phyloP scores from a whole-genome alignment of 2,329 filamentous ascomycete genomes.

The Fonsecaea nubica region DNA sequence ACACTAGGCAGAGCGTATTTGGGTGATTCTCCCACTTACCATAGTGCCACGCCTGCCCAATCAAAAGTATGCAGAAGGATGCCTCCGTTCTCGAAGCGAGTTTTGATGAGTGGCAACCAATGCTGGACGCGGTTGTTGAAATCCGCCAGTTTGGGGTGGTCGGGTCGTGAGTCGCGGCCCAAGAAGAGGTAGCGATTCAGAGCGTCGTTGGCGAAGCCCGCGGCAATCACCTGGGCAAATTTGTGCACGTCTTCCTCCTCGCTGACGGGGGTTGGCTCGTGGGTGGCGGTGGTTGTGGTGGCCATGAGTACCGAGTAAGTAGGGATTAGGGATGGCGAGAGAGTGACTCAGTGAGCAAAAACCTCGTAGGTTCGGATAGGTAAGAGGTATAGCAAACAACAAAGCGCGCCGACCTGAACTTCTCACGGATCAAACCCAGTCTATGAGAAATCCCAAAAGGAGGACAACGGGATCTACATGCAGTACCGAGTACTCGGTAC shows the following conservation, averaged over 20 bases:
- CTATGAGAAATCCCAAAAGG: too few species aligned
- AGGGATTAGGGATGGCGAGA: too few species aligned
- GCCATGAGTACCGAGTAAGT: too few species aligned
- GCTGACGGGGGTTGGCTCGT: background rate
- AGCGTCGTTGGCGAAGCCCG: conserved; percentile 29
- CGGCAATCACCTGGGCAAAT: conserved; percentile 26
- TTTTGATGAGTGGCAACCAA: conserved; percentile 20
- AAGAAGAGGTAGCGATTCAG: conserved; percentile 30
- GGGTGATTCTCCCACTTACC: conserved; percentile 16
- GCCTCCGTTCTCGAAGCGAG: conserved; percentile 24
- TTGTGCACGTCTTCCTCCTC: conserved; percentile 15
- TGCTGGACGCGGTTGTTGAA: conserved; percentile 18
- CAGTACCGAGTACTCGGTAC: too few species aligned
- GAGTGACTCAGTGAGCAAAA: too few species aligned
- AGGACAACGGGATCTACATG: too few species aligned
- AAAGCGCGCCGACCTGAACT: too few species aligned
- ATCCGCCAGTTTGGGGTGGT: conserved; percentile 27
- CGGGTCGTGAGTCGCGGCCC: conserved; percentile 29
- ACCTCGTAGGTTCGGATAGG: too few species aligned
- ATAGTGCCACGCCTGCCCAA: conserved; percentile 31
- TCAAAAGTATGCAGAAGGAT: conserved; percentile 27
- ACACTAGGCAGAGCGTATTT: background rate
- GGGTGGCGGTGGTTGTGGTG: too few species aligned
- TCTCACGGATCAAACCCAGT: too few species aligned
- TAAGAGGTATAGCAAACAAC: too few species aligned